Conservation (phyloP, 352 stramenopile genomes). For the Plasmopara muralis region DNA sequence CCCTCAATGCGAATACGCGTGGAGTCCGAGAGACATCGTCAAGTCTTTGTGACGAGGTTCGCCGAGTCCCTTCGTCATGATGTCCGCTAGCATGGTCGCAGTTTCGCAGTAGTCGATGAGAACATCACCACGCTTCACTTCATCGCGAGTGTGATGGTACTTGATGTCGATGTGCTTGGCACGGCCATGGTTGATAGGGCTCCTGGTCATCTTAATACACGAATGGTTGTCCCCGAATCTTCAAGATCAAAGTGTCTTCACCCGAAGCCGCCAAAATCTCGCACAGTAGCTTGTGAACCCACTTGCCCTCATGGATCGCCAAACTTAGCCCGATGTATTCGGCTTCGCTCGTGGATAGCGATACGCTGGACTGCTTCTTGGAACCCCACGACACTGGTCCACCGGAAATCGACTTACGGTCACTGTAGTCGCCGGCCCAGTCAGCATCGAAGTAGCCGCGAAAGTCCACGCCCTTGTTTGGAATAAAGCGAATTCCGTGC, state of each 20-base stretch:
- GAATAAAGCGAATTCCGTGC: constrained; percentile 5
- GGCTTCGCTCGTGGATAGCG: constrained; percentile 9
- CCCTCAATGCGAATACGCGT: background rate
- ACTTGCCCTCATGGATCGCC: constrained; percentile 4
- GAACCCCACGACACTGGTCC: background rate
- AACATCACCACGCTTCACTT: background rate
- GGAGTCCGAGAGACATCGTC: background rate
- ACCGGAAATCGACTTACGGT: constrained; percentile 1
- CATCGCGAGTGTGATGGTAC: background rate
- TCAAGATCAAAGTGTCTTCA: constrained; percentile 3
- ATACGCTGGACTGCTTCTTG: constrained; percentile 4
- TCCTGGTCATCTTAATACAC: constrained; percentile 3
- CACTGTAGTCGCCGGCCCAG: background rate
- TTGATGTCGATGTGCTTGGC: background rate
- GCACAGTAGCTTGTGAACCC: constrained; percentile 1
- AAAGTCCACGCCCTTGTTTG: background rate
- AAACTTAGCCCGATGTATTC: constrained; percentile 10
- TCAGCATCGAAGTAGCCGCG: background rate
- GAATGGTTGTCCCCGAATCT: constrained; percentile 7
- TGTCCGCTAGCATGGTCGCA: background rate
- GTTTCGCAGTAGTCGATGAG: background rate
- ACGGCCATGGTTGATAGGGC: background rate
- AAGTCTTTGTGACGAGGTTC: background rate
- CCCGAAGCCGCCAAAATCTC: constrained; percentile 1
- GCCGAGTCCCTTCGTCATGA: background rate